Percentiles rank a stretch among this genome's conserved stretches.
Conservation (phyloP, 202 grass and related monocot species). For the Cymbopogon flexuosus region DNA sequence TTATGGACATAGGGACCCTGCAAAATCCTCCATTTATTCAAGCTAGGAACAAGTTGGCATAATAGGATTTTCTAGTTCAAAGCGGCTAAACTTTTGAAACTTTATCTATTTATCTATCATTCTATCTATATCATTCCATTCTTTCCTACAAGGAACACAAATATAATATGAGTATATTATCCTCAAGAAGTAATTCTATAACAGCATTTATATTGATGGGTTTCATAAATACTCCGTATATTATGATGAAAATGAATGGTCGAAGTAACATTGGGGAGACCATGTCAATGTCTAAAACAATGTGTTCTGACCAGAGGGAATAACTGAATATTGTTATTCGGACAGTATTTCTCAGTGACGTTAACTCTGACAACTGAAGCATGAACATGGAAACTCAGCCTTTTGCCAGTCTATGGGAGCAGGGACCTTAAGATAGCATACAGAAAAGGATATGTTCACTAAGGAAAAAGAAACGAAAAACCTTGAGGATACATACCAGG, state of each 20-base stretch:
- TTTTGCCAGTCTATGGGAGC: background rate
- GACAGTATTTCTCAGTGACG: background rate
- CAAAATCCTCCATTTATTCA: background rate
- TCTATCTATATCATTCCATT: background rate
- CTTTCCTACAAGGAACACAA: background rate
- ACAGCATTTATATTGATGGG: background rate
- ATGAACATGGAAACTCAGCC: background rate
- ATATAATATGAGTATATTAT: background rate
- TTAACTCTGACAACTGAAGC: background rate
- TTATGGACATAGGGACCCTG: background rate
- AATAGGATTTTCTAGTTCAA: background rate
- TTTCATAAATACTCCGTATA: background rate
- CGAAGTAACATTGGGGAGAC: background rate
- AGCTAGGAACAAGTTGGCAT: constrained; percentile 10
- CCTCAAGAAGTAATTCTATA: background rate
- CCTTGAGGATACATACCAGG: constrained; percentile 43
- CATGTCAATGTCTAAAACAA: background rate
- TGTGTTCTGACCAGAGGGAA: background rate
- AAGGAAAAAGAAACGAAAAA: background rate
- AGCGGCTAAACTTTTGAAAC: background rate
- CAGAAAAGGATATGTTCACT: background rate
- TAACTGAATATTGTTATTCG: background rate
- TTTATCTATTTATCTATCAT: background rate
- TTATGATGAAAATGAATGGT: background rate
- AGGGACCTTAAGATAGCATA: background rate